phyloP scores from a whole-genome alignment of 1,139 yeast genomes.

The Suhomyces guaymorum region DNA sequence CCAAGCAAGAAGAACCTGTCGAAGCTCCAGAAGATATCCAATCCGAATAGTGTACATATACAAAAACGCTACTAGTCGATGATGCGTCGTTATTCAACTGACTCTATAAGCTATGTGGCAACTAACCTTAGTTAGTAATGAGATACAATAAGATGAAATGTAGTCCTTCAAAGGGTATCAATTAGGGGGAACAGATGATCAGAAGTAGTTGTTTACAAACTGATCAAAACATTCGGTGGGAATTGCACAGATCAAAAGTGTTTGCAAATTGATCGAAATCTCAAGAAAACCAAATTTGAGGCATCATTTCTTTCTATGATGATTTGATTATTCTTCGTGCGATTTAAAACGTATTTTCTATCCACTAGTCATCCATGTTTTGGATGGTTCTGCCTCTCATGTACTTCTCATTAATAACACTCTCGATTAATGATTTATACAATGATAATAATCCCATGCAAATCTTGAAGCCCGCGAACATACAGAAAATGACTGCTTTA shows the following conservation, averaged over 20 bases:
- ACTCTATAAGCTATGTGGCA: not conserved
- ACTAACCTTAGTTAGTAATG: conserved; percentile 1
- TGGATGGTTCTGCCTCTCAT: conserved; percentile 63
- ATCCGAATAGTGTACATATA: conserved; percentile 8
- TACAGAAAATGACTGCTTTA: conserved; percentile 13
- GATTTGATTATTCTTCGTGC: too few relatives aligned
- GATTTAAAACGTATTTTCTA: too few relatives aligned
- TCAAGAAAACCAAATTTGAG: too few relatives aligned
- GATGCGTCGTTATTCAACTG: not conserved
- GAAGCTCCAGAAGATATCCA: conserved; percentile 10
- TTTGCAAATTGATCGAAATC: too few relatives aligned
- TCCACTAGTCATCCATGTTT: conserved; percentile 38
- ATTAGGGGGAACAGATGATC: too few relatives aligned
- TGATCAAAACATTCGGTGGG: too few relatives aligned
- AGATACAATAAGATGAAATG: too few relatives aligned
- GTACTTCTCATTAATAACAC: conserved; percentile 61
- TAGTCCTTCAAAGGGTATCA: too few relatives aligned
- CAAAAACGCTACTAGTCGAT: not conserved
- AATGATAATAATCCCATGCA: conserved; percentile 14
- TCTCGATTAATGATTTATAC: conserved; percentile 33
- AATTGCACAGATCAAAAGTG: too few relatives aligned
- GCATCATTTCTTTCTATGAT: too few relatives aligned
- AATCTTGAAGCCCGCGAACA: conserved; percentile 18
- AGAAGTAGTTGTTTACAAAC: too few relatives aligned
- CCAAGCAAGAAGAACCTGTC: conserved; percentile 3